These are phyloP conservation scores for Suhomyces pyralidae DNA, from an alignment of 805 yeast species.

Conservation along the genomic window DNA sequence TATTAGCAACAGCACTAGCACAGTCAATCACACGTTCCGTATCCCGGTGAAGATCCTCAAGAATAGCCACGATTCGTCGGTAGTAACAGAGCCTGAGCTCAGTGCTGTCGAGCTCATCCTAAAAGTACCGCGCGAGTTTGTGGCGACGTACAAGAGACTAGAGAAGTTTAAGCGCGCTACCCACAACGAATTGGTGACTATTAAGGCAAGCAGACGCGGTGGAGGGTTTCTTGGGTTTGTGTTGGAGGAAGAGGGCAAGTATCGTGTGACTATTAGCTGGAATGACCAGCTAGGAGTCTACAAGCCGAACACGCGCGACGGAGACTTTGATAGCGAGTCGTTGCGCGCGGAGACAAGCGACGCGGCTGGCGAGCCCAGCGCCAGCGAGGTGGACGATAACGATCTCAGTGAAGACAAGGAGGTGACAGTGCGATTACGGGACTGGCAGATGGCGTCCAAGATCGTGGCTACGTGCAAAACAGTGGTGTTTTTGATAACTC, in stretches of 20 bases:
- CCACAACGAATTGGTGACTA: slow-evolving; percentile 41
- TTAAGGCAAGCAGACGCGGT: slow-evolving; percentile 44
- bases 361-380: slow-evolving; percentile 10
- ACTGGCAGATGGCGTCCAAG: slow-evolving; percentile 66
- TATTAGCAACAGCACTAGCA: slow-evolving; percentile 35
- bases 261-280: slow-evolving; percentile 57
- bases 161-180: slow-evolving; percentile 60
- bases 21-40: slow-evolving; percentile 61
- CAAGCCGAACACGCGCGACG: slow-evolving; percentile 19
- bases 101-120: slow-evolving; percentile 54
- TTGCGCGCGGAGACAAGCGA: slow-evolving; percentile 15
- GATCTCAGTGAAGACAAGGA: slow-evolving; percentile 33
- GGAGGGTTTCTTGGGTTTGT: slow-evolving; percentile 52
- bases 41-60: slow-evolving; percentile 68
- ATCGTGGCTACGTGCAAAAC: slow-evolving; percentile 61
- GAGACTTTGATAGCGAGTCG: slow-evolving; percentile 21
- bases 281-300: slow-evolving; percentile 50
- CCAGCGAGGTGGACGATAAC: slow-evolving; percentile 12
- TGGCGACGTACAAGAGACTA: slow-evolving; percentile 53
- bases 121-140: slow-evolving; percentile 48
- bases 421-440: slow-evolving; percentile 53
- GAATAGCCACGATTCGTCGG: slow-evolving; percentile 48
- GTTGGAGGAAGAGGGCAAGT: slow-evolving; percentile 52
- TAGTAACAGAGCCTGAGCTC: slow-evolving; percentile 60
- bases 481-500: slow-evolving; percentile 56